phyloP scores from a whole-genome alignment of 73 alveolate genomes.

The Breviolum minutum region DNA sequence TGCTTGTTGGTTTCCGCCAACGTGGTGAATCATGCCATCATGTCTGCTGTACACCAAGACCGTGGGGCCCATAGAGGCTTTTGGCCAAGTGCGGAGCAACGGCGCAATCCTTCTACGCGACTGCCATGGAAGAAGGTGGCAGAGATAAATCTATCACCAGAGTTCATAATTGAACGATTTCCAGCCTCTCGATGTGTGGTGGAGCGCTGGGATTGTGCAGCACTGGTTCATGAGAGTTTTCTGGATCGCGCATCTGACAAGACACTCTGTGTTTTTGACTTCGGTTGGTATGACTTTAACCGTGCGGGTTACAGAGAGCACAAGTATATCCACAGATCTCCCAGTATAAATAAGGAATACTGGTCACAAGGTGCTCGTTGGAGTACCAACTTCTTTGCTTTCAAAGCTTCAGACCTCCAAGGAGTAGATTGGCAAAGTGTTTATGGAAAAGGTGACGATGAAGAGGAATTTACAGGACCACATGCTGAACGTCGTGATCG shows the following conservation, averaged over 20 bases:
- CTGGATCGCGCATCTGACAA: conserved; percentile 30
- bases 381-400: conserved; percentile 82
- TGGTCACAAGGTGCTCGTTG: conserved; percentile 89
- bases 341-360: conserved; percentile 60
- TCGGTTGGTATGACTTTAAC: conserved; percentile 75
- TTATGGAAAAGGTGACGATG: conserved; percentile 91
- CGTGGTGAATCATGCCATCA: conserved; percentile 16
- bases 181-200: conserved; percentile 92
- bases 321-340: conserved; percentile 74
- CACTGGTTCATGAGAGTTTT: conserved; percentile 75
- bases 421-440: conserved; percentile 78
- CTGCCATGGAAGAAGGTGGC: conserved; percentile 73
- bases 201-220: conserved; percentile 95
- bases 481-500: conserved; percentile 66
- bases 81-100: conserved; percentile 66
- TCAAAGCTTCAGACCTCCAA: conserved; percentile 32
- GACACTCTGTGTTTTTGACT: conserved; percentile 48
- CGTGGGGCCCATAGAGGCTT: conserved; percentile 74
- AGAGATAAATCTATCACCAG: conserved; percentile 73
- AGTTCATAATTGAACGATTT: conserved; percentile 52
- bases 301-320: conserved; percentile 87
- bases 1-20: conserved; percentile 76
- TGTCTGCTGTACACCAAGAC: conserved; percentile 68
- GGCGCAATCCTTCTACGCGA: conserved; percentile 51
- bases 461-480: conserved; percentile 85